Conservation (phyloP, 768 basidiomycete species). For the Lactarius pseudohatsudake region DNA sequence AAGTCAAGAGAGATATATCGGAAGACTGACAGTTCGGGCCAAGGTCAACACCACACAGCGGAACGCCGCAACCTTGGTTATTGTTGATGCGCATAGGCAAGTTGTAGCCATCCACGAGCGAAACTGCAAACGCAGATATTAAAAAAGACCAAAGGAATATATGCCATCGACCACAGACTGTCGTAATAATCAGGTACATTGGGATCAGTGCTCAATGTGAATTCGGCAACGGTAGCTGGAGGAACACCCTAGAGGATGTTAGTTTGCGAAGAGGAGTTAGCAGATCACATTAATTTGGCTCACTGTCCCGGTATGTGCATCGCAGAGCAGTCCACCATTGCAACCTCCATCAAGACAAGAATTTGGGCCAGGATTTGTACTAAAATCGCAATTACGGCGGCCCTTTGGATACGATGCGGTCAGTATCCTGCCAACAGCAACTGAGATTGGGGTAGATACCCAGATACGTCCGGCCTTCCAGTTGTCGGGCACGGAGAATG, state of each 20-base stretch:
- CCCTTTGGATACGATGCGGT: constrained; percentile 30
- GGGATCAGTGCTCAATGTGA: constrained; percentile 35
- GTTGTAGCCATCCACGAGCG: constrained; percentile 38
- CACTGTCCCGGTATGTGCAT: constrained; percentile 40
- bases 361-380: constrained; percentile 35
- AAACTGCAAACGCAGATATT: constrained; percentile 31
- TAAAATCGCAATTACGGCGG: constrained; percentile 43
- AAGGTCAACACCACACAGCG: constrained; percentile 40
- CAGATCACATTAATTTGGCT: constrained; percentile 9
- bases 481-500: constrained; percentile 40
- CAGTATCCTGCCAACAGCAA: background rate
- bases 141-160: background rate
- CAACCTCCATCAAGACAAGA: constrained; percentile 43
- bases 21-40: constrained; percentile 36
- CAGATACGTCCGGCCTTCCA: constrained; percentile 44
- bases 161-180: constrained; percentile 17
- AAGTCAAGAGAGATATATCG: background rate
- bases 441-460: constrained; percentile 28
- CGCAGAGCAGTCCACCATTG: constrained; percentile 42
- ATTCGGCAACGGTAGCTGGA: constrained; percentile 41
- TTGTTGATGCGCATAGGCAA: constrained; percentile 39
- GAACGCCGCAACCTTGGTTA: constrained; percentile 37
- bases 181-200: constrained; percentile 37
- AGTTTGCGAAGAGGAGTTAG: background rate
- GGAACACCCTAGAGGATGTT: constrained; percentile 35